Conservation (phyloP, 2,329 filamentous ascomycete genomes). For the Madurella mycetomatis region DNA sequence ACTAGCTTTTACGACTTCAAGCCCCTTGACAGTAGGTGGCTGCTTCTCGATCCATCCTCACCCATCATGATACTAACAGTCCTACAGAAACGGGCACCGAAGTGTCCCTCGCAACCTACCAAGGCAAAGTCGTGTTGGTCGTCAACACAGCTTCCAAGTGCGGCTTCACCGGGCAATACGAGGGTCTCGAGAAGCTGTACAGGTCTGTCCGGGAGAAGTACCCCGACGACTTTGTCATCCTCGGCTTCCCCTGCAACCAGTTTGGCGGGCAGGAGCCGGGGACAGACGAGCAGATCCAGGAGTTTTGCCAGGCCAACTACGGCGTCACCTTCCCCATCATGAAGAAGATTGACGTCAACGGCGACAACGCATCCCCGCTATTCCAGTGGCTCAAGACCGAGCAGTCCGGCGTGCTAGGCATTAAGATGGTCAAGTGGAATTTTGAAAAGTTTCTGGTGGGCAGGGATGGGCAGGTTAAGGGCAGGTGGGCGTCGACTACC, state of each 20-base stretch:
- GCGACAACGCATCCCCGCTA: constrained; percentile 71
- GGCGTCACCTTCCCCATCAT: constrained; percentile 88
- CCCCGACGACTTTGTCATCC: constrained; percentile 73
- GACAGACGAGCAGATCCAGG: constrained; percentile 72
- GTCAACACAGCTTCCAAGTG: constrained; percentile 99
- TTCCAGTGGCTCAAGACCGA: constrained; percentile 71
- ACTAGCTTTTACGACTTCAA: constrained; percentile 79
- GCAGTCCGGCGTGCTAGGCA: constrained; percentile 77
- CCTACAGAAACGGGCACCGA: constrained; percentile 65
- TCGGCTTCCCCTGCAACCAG: constrained; percentile 99
- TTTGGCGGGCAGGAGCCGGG: constrained; percentile 90
- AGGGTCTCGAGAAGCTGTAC: constrained; percentile 85
- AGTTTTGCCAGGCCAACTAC: constrained; percentile 90
- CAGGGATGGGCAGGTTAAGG: constrained; percentile 78
- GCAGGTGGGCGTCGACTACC: constrained; percentile 80
- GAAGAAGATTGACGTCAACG: constrained; percentile 92
- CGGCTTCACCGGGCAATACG: constrained; percentile 96
- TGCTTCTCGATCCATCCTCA: neutral
- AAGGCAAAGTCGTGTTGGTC: constrained; percentile 89
- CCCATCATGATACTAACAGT: constrained; percentile 15
- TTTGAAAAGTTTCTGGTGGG: constrained; percentile 97
- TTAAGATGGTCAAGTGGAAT: constrained; percentile 98
- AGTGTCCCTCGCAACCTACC: constrained; percentile 65
- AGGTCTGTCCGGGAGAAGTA: constrained; percentile 66
- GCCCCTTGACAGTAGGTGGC: constrained; percentile 68